phyloP scores from a whole-genome alignment of 345 rosid species.

The Gossypioides kirkii region DNA sequence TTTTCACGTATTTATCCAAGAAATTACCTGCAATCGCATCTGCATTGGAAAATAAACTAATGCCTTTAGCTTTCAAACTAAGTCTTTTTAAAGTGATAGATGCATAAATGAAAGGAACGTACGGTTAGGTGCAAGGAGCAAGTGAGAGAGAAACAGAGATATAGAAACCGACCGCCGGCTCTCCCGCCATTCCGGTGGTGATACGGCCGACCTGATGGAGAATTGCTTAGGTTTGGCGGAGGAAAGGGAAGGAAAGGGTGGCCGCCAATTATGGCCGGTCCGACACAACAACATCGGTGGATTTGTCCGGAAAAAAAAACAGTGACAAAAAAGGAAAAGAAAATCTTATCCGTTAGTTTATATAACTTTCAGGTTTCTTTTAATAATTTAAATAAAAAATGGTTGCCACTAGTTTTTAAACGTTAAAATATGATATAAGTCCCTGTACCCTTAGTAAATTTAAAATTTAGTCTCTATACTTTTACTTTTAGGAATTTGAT shows the following conservation, averaged over 20 bases:
- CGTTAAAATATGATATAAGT: too few relatives aligned
- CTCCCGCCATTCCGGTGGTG: conserved; percentile 33
- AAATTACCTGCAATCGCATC: conserved; percentile 54
- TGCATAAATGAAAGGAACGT: conserved; percentile 1
- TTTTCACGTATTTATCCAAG: conserved; percentile 68
- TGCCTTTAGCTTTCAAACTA: neutral
- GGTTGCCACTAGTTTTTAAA: too few relatives aligned
- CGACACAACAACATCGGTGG: conserved; percentile 2
- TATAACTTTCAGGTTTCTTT: too few relatives aligned
- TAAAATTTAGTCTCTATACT: too few relatives aligned
- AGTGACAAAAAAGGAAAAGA: neutral
- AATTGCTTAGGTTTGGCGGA: neutral
- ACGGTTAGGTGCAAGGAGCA: conserved; percentile 43
- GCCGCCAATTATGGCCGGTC: neutral
- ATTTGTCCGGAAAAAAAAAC: neutral
- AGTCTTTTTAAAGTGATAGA: neutral
- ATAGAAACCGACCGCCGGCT: conserved; percentile 59
- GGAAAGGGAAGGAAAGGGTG: neutral
- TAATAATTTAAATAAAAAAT: too few relatives aligned
- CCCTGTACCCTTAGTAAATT: too few relatives aligned
- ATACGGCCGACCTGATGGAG: neutral
- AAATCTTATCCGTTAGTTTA: neutral
- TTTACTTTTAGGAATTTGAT: too few relatives aligned
- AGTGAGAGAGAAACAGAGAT: conserved; percentile 46
- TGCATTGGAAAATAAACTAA: conserved; percentile 16